Percentiles rank a stretch among this genome's conserved stretches.
These are phyloP conservation scores for Delonix regia DNA, from an alignment of 306 rosid species.

Conservation along the genomic window DNA sequence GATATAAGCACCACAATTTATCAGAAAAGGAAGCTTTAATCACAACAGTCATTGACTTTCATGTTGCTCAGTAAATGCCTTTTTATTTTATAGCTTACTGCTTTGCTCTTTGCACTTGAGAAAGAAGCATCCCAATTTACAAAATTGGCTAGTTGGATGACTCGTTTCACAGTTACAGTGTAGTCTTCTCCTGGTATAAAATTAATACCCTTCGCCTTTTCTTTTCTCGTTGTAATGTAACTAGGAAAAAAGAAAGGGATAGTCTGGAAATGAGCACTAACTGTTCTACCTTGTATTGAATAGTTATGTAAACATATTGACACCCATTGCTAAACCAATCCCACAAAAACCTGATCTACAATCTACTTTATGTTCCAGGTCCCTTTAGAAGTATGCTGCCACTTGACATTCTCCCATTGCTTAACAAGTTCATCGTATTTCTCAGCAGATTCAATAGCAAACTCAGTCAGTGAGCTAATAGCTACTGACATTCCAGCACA, in stretches of 20 bases:
- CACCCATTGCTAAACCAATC: neutral
- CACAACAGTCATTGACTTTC: too few relatives aligned
- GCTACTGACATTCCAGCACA: conserved; percentile 97
- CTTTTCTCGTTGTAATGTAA: neutral
- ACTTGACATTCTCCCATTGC: conserved; percentile 65
- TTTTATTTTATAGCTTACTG: too few relatives aligned
- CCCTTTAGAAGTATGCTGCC: conserved; percentile 38
- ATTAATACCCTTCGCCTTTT: neutral
- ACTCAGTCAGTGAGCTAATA: conserved; percentile 76
- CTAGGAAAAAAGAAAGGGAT: neutral
- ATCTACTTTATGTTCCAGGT: conserved; percentile 25
- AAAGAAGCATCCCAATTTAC: too few relatives aligned
- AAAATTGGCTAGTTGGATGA: too few relatives aligned
- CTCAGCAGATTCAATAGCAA: conserved; percentile 71
- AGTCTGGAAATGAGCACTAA: conserved; percentile 25
- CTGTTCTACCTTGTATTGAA: conserved; percentile 42
- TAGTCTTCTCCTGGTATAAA: neutral
- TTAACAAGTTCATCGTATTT: conserved; percentile 77
- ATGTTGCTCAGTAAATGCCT: too few relatives aligned
- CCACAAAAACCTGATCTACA: conserved; percentile 22
- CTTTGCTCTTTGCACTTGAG: too few relatives aligned
- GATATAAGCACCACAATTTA: too few relatives aligned
- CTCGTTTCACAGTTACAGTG: too few relatives aligned
- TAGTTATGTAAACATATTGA: conserved; percentile 40
- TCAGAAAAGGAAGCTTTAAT: too few relatives aligned